Conservation (phyloP, 83 land plant genomes). For the Larix sibirica region DNA sequence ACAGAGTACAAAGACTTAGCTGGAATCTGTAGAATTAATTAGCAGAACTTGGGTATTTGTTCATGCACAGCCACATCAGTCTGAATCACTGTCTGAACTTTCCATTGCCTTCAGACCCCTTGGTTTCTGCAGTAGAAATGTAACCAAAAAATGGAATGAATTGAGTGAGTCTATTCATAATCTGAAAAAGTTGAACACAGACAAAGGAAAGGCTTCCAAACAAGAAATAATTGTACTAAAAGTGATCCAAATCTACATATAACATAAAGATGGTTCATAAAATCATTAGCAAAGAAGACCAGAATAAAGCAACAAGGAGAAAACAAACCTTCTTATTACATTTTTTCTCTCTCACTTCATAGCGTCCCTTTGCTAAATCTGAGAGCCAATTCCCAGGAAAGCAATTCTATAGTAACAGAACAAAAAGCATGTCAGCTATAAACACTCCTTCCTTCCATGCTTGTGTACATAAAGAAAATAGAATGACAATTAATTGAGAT, state of each 20-base stretch:
- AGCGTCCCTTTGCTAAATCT: conserved; percentile 67
- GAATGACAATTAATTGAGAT: not conserved
- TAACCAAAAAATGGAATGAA: conserved; percentile 1
- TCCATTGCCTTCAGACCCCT: conserved; percentile 19
- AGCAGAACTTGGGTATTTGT: not conserved
- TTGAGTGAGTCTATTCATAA: not conserved
- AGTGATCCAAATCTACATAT: not conserved
- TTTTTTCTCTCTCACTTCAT: conserved; percentile 82
- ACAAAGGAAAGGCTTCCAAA: not conserved
- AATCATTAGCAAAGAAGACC: not conserved
- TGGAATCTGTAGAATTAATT: not conserved
- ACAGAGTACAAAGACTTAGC: not conserved
- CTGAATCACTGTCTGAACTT: conserved; percentile 14
- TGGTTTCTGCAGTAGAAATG: conserved; percentile 8
- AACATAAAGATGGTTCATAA: not conserved
- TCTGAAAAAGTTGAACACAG: not conserved
- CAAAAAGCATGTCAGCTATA: not conserved
- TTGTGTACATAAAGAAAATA: not conserved
- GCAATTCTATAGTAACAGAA: conserved; percentile 48
- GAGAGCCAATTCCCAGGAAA: conserved; percentile 78
- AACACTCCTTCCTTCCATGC: not conserved
- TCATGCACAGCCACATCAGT: not conserved
- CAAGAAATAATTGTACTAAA: not conserved
- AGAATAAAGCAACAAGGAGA: not conserved
- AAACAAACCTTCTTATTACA: conserved; percentile 67